Percentiles rank a stretch among this genome's conserved stretches.
These are phyloP conservation scores for Citrus hindsii DNA, from an alignment of 345 rosid species.

Conservation along the genomic window DNA sequence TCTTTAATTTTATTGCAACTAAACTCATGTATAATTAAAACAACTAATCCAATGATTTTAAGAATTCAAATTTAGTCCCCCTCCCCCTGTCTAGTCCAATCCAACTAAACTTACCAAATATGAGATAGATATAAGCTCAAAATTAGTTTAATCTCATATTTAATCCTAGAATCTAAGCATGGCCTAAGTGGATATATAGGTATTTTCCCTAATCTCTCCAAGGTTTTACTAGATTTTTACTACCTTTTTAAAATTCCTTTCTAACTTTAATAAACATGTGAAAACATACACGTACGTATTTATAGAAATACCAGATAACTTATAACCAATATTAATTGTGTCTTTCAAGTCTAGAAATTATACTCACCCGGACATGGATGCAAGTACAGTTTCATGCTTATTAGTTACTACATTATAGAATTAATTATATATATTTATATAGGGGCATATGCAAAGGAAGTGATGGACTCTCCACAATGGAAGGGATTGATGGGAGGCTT, in stretches of 20 bases:
- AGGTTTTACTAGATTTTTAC: background rate
- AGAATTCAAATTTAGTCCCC: too few species aligned
- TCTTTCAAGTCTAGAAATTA: too few species aligned
- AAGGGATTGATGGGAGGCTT: constrained; percentile 26
- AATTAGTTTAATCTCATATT: too few species aligned
- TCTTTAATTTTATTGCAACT: too few species aligned
- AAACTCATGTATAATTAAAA: too few species aligned
- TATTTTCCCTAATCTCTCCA: constrained; percentile 9
- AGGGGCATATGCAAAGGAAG: constrained; percentile 29
- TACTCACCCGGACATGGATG: background rate
- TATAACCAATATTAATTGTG: background rate
- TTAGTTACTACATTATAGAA: background rate
- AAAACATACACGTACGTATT: background rate
- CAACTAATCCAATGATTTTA: too few species aligned
- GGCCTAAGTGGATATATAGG: too few species aligned
- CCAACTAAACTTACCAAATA: too few species aligned
- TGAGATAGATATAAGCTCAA: too few species aligned
- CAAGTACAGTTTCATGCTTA: background rate
- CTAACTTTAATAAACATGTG: background rate
- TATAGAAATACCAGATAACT: background rate
- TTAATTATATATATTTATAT: background rate
- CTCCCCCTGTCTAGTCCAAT: too few species aligned
- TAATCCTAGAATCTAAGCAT: too few species aligned
- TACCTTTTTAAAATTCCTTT: background rate
- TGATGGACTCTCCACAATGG: constrained; percentile 31